A percentile compares a stretch with the other conserved stretches of the same genome.
These are phyloP conservation scores for Xylariaceae sp. DNA, from an alignment of 2,329 filamentous ascomycete species.

Conservation along the genomic window DNA sequence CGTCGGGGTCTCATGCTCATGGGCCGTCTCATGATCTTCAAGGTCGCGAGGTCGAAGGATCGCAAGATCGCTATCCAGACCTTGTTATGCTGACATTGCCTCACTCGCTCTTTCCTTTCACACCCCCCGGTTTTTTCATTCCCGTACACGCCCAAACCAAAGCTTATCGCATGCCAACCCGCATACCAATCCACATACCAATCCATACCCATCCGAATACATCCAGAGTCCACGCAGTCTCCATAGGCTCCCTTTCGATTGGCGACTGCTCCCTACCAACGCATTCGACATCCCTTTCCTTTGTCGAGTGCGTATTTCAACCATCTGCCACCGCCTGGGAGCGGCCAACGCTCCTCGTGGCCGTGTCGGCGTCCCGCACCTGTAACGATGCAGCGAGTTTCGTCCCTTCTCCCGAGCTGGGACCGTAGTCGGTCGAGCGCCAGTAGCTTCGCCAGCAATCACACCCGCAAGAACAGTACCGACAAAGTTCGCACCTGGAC, in stretches of 20 bases:
- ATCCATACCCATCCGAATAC: conserved; percentile 11
- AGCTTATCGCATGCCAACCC: conserved; percentile 4
- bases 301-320: neutral
- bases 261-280: conserved; percentile 1
- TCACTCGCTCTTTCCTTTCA: neutral
- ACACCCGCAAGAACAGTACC: conserved; percentile 28
- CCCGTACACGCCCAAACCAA: conserved; percentile 4
- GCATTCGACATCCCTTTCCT: neutral
- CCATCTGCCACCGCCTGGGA: conserved; percentile 7
- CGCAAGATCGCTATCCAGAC: conserved; percentile 10
- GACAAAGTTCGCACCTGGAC: conserved; percentile 41
- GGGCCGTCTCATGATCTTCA: conserved; percentile 6
- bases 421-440: conserved; percentile 28
- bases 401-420: conserved; percentile 38
- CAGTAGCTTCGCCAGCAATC: conserved; percentile 35
- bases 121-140: conserved; percentile 4
- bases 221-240: no score
- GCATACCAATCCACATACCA: conserved; percentile 7
- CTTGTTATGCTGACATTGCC: conserved; percentile 4
- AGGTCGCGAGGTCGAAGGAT: conserved; percentile 8
- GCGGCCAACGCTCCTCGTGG: conserved; percentile 14
- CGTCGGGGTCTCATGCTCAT: conserved; percentile 8
- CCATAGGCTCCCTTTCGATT: no score
- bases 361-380: conserved; percentile 7
- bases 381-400: conserved; percentile 41